Evolutionary conservation across 2,329 filamentous ascomycete genomes (phyloP).

Genomic region (Aquanectria penicillioides): DNA sequence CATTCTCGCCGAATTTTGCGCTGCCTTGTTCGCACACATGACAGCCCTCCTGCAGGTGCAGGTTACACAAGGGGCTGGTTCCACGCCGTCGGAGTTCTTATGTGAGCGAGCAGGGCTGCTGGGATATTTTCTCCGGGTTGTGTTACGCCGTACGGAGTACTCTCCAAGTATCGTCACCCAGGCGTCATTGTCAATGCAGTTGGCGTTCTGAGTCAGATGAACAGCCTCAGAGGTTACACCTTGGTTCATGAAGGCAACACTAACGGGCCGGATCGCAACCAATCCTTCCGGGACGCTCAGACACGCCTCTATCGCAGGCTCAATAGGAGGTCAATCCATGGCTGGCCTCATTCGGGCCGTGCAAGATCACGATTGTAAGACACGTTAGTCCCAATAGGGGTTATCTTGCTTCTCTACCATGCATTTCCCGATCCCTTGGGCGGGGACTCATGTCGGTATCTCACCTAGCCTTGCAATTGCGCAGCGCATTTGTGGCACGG

Average conservation of each 20-base stretch:
- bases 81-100: constrained; percentile 18
- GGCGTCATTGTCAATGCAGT: constrained; percentile 10
- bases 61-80: constrained; percentile 19
- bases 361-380: constrained; percentile 14
- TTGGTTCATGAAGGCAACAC: constrained; percentile 6
- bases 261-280: constrained; percentile 18
- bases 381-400: constrained; percentile 14
- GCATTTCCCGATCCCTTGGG: constrained; percentile 18
- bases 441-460: constrained; percentile 18
- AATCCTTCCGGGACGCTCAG: constrained; percentile 7
- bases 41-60: constrained; percentile 13
- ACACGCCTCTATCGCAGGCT: constrained; percentile 12
- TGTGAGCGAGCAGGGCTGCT: constrained; percentile 15
- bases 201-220: constrained; percentile 26
- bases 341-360: constrained; percentile 18
- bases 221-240: background rate
- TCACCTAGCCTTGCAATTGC: constrained; percentile 13
- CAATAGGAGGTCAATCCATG: background rate
- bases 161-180: background rate
- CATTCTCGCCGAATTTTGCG: constrained; percentile 11
- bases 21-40: constrained; percentile 1
- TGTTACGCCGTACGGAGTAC: constrained; percentile 2
- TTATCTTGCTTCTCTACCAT: background rate
- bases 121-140: constrained; percentile 8
- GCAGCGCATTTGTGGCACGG: constrained; percentile 4